These are phyloP conservation scores for Heliamphora exappendiculata DNA, from an alignment of 148 eudicot genomes.

Conservation along the genomic window DNA sequence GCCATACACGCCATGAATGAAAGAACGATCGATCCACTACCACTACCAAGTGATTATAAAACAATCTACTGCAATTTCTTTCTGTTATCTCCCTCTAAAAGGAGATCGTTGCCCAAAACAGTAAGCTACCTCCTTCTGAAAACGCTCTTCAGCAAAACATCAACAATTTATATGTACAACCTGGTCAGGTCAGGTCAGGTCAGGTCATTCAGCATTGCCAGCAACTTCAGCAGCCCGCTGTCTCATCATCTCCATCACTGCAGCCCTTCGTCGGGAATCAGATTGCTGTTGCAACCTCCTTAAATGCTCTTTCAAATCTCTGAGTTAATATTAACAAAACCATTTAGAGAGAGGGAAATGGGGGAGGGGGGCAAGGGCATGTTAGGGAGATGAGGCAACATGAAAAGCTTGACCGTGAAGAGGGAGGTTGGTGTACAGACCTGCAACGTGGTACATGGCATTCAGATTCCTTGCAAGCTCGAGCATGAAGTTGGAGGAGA, in stretches of 20 bases:
- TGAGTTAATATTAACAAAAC: constrained; percentile 19
- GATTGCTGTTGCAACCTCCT: constrained; percentile 77
- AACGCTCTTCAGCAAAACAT: constrained; percentile 1
- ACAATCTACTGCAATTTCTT: not conserved
- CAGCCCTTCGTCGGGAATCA: constrained; percentile 86
- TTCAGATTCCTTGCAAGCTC: constrained; percentile 86
- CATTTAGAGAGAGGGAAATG: no score
- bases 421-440: constrained; percentile 29
- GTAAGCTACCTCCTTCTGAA: not conserved
- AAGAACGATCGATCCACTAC: constrained; percentile 9
- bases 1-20: not conserved
- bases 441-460: constrained; percentile 98
- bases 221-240: constrained; percentile 92
- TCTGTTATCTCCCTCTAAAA: not conserved
- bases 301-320: constrained; percentile 72
- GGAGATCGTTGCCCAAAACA: not conserved
- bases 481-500: constrained; percentile 94
- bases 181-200: no score
- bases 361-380: no score
- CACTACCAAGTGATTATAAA: not conserved
- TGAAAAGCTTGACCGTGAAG: not conserved
- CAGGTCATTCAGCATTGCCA: constrained; percentile 36
- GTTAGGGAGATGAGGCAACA: not conserved
- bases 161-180: constrained; percentile 9
- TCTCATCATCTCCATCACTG: constrained; percentile 98